phyloP scores from a whole-genome alignment of 805 yeast species.

The Schizosaccharomyces osmophilus region DNA sequence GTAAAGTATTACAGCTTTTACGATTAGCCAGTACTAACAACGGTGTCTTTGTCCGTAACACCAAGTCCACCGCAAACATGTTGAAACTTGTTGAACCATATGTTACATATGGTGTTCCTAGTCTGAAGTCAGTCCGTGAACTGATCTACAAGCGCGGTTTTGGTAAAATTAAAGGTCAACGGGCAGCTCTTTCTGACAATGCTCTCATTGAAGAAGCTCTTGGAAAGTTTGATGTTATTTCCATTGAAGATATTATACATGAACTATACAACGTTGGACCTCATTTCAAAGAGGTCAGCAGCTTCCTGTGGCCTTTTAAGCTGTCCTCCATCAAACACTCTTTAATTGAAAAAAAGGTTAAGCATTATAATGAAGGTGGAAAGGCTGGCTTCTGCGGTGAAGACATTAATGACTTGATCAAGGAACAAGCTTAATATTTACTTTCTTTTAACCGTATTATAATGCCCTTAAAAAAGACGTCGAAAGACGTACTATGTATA shows the following conservation, averaged over 20 bases:
- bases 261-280: constrained; percentile 66
- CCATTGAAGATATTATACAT: constrained; percentile 57
- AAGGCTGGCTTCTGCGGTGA: constrained; percentile 66
- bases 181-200: constrained; percentile 48
- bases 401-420: constrained; percentile 46
- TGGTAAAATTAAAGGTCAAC: constrained; percentile 61
- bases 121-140: constrained; percentile 45
- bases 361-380: constrained; percentile 68
- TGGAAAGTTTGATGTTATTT: constrained; percentile 52
- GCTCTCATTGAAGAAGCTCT: constrained; percentile 43
- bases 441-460: background rate
- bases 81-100: constrained; percentile 59
- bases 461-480: background rate
- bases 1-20: constrained; percentile 55
- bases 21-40: constrained; percentile 59
- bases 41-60: constrained; percentile 53
- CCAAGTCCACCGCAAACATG: constrained; percentile 58
- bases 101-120: constrained; percentile 65
- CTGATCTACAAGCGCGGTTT: constrained; percentile 62
- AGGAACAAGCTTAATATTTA: background rate
- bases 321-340: constrained; percentile 63
- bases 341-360: constrained; percentile 57
- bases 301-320: constrained; percentile 72
- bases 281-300: constrained; percentile 63
- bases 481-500: background rate